Evolutionary conservation across 371 early-diverging fungal species (phyloP).

Genomic region (Rhizopus arrhizus): DNA sequence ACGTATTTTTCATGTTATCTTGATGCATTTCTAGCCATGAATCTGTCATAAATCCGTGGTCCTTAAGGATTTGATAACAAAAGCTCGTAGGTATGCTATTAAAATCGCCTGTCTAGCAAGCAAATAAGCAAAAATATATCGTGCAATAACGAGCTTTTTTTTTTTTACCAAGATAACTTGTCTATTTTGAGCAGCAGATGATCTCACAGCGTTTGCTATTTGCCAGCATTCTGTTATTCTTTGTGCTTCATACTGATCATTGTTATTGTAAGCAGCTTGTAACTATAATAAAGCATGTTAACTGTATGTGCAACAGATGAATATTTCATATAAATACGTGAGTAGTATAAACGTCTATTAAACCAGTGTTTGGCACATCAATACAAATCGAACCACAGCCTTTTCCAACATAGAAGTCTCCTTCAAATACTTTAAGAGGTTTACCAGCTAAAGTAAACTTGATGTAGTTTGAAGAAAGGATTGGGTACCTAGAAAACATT

Average conservation of each 20-base stretch:
- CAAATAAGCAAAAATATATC: not conserved
- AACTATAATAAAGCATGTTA: constrained; percentile 33
- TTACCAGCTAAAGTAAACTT: constrained; percentile 60
- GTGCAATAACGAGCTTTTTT: not conserved
- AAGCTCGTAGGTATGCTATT: constrained; percentile 58
- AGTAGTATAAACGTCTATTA: constrained; percentile 64
- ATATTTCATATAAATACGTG: constrained; percentile 48
- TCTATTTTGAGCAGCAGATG: constrained; percentile 50
- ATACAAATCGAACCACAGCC: constrained; percentile 55
- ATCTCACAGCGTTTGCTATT: constrained; percentile 44
- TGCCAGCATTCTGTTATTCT: constrained; percentile 68
- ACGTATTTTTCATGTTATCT: constrained; percentile 16
- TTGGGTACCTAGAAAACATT: constrained; percentile 55
- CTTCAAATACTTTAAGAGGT: constrained; percentile 59
- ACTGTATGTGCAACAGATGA: not conserved
- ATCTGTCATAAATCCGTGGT: constrained; percentile 57
- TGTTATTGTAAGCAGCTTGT: constrained; percentile 58
- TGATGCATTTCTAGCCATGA: constrained; percentile 55
- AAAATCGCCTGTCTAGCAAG: constrained; percentile 57
- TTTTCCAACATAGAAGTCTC: constrained; percentile 69
- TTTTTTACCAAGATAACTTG: constrained; percentile 59
- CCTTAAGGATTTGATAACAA: constrained; percentile 44
- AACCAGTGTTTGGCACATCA: constrained; percentile 58
- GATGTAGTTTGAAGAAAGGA: constrained; percentile 46
- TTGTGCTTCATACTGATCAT: constrained; percentile 54